Conservation (phyloP, 148 eudicot species). For the Rhododendron molle region DNA sequence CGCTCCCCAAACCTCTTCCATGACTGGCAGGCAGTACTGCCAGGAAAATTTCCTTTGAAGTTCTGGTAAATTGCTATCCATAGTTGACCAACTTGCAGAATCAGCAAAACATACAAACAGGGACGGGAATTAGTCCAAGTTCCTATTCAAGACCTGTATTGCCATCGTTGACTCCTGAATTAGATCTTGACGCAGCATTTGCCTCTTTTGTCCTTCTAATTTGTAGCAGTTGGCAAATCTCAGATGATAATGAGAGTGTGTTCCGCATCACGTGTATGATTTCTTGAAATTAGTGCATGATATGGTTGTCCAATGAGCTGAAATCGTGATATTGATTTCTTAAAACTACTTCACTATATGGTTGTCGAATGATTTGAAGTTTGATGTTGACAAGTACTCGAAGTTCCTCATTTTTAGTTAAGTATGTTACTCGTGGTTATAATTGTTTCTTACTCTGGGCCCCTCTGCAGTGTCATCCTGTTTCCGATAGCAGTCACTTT, state of each 20-base stretch:
- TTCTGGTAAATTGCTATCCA: not conserved
- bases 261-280: not conserved
- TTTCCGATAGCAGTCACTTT: constrained; percentile 83
- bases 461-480: constrained; percentile 76
- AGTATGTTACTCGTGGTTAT: not conserved
- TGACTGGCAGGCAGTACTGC: not conserved
- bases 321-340: not conserved
- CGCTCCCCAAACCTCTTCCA: not conserved
- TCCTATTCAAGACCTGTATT: not conserved
- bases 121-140: not conserved
- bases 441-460: constrained; percentile 16
- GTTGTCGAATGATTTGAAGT: not conserved
- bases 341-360: not conserved
- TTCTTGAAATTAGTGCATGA: not conserved
- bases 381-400: not conserved
- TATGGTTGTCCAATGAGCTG: not conserved
- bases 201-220: not conserved
- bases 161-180: not conserved
- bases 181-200: not conserved
- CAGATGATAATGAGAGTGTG: not conserved
- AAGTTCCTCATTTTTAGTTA: not conserved
- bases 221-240: not conserved
- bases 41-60: not conserved
- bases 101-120: not conserved
- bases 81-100: not conserved